Percentiles rank a stretch among this genome's conserved stretches.
These are phyloP conservation scores for Suillus clintonianus DNA, from an alignment of 768 basidiomycete species.

Conservation along the genomic window DNA sequence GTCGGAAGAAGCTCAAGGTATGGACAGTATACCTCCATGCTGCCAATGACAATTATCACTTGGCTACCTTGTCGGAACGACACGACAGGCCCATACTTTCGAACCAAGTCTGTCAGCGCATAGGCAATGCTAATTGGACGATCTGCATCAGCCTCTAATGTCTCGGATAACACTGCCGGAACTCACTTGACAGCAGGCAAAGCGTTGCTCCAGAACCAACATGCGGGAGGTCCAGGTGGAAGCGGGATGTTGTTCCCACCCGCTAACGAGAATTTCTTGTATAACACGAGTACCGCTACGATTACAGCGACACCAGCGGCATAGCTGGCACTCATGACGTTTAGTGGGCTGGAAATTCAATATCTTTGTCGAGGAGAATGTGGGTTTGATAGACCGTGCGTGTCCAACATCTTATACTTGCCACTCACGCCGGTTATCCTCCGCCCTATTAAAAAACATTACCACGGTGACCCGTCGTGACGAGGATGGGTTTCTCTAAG, in stretches of 20 bases:
- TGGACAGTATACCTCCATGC: constrained; percentile 14
- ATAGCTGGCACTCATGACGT: constrained; percentile 40
- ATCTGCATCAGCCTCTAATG: no score
- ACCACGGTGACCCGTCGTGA: no score
- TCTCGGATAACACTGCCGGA: background rate
- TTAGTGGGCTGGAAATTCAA: constrained; percentile 34
- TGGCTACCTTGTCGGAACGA: no score
- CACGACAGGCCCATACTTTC: no score
- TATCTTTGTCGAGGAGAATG: background rate
- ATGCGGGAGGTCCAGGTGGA: constrained; percentile 17
- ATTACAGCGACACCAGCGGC: constrained; percentile 47
- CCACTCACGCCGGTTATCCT: constrained; percentile 29
- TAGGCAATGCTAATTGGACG: no score
- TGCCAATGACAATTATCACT: constrained; percentile 17
- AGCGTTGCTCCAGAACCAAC: constrained; percentile 17
- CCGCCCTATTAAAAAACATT: constrained; percentile 6
- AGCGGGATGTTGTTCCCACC: background rate
- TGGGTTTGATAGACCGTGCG: constrained; percentile 7
- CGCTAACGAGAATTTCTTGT: background rate
- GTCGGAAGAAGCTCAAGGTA: constrained; percentile 15
- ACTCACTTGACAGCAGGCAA: constrained; percentile 9
- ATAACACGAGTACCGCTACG: constrained; percentile 18
- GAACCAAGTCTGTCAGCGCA: no score
- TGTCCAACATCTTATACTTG: constrained; percentile 30
- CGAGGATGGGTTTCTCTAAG: no score